Evolutionary conservation across 495 filamentous ascomycete species (phyloP), one percentile per base, ranked within the genome.

Genomic region (Elasticomyces elasticus): DNA sequence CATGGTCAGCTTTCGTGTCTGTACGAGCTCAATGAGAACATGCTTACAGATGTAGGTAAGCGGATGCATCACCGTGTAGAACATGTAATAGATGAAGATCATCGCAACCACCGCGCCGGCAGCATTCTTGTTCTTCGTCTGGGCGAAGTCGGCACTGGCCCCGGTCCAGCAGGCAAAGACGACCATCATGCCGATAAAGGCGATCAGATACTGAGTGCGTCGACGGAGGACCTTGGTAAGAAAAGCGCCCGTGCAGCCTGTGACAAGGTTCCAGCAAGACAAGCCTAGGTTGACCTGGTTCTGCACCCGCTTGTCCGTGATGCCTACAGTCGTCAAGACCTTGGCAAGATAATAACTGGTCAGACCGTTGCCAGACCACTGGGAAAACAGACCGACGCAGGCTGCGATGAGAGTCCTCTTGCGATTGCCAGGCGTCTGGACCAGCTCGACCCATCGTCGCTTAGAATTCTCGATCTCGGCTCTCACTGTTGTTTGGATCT

Each of bases 131-230:
- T 60, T 60, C 19, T 51, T 51, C n/a, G 46, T 51, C 15, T 57
- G 37, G 7, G 56, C 52, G 45, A 58, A 62, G 27, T 51, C 38
- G 12, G 54, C 54, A 19, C 58, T 56, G 9, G 48, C 47, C 12
- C 78, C 78, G 7, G 78, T 82, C 67, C 54, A 51, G 41, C 46
- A 76, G 0, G 76, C 68, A 48, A 72, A 78, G 37, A 68, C 58
- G 42, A 64, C 42, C 0, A 59, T 64, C 64, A 59, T 60, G 44
- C 46, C 53, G 33, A 61, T 62, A 46, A 60, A 66, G 40, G 49
- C 58, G 17, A 49, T 47, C 38, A 66, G 55, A 38, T 59, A 66
- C 53, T 60, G 56, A 33, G 49, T 55, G 2, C 64, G 55, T 15
- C 64, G 64, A 2, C 27, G 51, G 58, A 64, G 53, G 11, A 54